These are phyloP conservation scores for Sporobolomyces roseus DNA, from an alignment of 768 basidiomycete species.

Conservation along the genomic window DNA sequence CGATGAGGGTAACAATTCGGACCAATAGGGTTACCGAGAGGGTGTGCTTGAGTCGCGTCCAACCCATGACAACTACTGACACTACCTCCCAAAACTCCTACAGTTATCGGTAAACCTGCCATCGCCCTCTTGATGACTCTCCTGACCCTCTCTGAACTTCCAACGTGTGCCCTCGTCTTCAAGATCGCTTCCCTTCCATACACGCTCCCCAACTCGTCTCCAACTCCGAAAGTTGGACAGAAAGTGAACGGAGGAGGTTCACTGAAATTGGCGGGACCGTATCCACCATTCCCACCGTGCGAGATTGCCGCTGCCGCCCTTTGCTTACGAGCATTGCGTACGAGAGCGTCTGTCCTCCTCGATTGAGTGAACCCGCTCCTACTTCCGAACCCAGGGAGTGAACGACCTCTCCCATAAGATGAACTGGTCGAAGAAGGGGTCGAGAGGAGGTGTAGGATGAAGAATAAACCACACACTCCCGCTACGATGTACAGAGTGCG, in stretches of 20 bases:
- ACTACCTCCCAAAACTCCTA: slow-evolving; percentile 45
- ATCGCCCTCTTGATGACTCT: slow-evolving; percentile 46
- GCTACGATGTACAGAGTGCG: slow-evolving; percentile 38
- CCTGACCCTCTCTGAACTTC: slow-evolving; percentile 40
- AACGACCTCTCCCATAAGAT: slow-evolving; percentile 31
- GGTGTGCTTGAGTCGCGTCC: slow-evolving; percentile 45
- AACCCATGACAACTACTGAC: slow-evolving; percentile 45
- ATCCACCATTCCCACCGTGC: slow-evolving; percentile 42
- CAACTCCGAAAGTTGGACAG: slow-evolving; percentile 80
- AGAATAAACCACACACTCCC: slow-evolving; percentile 38
- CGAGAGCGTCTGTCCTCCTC: slow-evolving; percentile 42
- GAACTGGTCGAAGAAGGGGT: slow-evolving; percentile 25
- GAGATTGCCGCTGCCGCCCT: slow-evolving; percentile 28
- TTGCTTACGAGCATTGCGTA: slow-evolving; percentile 38
- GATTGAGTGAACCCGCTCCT: slow-evolving; percentile 28
- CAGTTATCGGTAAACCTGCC: slow-evolving; percentile 46
- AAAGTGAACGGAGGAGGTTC: slow-evolving; percentile 73
- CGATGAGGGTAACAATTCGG: slow-evolving; percentile 74
- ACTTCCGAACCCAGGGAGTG: slow-evolving; percentile 42
- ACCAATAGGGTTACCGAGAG: slow-evolving; percentile 46
- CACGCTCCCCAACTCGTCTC: slow-evolving; percentile 70
- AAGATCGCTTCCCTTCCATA: slow-evolving; percentile 72
- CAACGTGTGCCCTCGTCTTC: slow-evolving; percentile 44
- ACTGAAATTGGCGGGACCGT: slow-evolving; percentile 44
- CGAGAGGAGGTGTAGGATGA: slow-evolving; percentile 43